Percentiles rank a stretch among this genome's conserved stretches.
Evolutionary conservation across 2,329 filamentous ascomycete species (phyloP).

Genomic region (Epichloe bromicola): DNA sequence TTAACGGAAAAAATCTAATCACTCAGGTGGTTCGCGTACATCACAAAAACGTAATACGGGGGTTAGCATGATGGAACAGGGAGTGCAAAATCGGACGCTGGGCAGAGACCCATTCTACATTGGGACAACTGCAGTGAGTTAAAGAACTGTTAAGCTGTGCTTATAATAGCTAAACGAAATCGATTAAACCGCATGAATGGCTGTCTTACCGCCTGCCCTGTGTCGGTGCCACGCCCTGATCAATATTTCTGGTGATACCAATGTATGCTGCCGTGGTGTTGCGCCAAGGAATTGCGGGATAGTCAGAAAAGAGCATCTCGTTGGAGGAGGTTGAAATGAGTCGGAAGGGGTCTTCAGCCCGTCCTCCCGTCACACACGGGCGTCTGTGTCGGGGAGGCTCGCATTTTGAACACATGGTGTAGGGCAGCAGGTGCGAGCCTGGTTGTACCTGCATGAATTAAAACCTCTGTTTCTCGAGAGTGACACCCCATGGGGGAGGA

Average conservation of each 20-base stretch:
- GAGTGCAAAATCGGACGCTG: neutral
- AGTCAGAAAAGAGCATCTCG: neutral
- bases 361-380: neutral
- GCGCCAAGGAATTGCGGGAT: neutral
- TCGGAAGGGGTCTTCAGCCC: neutral
- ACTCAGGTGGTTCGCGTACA: neutral
- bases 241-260: neutral
- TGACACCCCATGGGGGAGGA: neutral
- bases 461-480: neutral
- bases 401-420: neutral
- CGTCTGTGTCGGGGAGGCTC: conserved; percentile 1
- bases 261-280: neutral
- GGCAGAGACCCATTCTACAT: neutral
- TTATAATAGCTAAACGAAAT: neutral
- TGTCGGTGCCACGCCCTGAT: neutral
- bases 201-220: neutral
- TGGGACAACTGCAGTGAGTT: neutral
- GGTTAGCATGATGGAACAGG: neutral
- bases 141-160: neutral
- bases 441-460: conserved; percentile 2
- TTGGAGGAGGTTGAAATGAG: neutral
- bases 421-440: neutral
- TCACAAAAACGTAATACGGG: neutral
- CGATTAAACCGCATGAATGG: neutral
- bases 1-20: neutral